Evolutionary conservation across 2,329 filamentous ascomycete genomes (phyloP).

Genomic region (Nigrospora oryzae): DNA sequence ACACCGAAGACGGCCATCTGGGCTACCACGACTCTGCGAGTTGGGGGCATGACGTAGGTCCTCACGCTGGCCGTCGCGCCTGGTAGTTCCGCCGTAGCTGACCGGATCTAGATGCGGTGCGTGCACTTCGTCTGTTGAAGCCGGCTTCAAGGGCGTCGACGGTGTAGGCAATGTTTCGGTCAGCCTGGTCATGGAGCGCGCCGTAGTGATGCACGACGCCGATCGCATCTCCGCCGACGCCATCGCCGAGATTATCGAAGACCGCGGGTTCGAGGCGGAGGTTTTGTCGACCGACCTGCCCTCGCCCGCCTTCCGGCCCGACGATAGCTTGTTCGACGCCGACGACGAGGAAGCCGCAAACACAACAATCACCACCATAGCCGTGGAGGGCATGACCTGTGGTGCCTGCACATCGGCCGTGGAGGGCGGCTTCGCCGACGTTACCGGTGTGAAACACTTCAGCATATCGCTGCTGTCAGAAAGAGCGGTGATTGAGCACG

Average conservation of each 20-base stretch:
- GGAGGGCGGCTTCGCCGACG: constrained; percentile 69
- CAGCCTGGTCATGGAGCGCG: constrained; percentile 89
- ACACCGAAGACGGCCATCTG: constrained; percentile 48
- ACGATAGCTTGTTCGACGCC: constrained; percentile 23
- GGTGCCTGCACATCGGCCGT: constrained; percentile 83
- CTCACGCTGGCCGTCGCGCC: constrained; percentile 1
- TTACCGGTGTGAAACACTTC: constrained; percentile 65
- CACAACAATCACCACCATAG: constrained; percentile 63
- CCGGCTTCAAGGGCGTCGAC: constrained; percentile 73
- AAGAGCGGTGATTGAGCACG: constrained; percentile 77
- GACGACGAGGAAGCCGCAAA: constrained; percentile 27
- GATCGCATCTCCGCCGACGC: constrained; percentile 63
- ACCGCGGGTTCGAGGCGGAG: constrained; percentile 84
- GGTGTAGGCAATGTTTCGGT: constrained; percentile 84
- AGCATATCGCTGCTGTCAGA: constrained; percentile 80
- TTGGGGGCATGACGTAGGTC: constrained; percentile 77
- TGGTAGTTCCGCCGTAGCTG: constrained; percentile 10
- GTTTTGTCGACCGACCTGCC: constrained; percentile 76
- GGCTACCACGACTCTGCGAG: constrained; percentile 83
- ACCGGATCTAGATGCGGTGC: constrained; percentile 61
- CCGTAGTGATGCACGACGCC: constrained; percentile 87
- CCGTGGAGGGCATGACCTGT: constrained; percentile 84
- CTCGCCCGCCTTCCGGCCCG: constrained; percentile 35
- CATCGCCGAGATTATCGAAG: constrained; percentile 80
- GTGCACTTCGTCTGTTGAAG: constrained; percentile 92